Percentiles rank a stretch among this genome's conserved stretches.
phyloP scores from a whole-genome alignment of 306 rosid species.

The Acacia melanoxylon region DNA sequence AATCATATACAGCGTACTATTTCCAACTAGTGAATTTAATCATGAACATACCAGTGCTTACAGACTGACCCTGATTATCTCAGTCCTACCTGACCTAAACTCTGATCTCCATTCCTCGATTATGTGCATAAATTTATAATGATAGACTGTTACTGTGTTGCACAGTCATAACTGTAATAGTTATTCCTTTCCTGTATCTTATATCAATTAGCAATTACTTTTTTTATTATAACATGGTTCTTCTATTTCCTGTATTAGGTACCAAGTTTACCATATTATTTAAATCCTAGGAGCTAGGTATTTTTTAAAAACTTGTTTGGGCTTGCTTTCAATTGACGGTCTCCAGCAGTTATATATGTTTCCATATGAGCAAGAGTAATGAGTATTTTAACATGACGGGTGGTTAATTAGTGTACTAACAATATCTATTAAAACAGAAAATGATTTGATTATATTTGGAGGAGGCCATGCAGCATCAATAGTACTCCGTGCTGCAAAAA shows the following conservation, averaged over 20 bases:
- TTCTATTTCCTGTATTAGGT: not conserved
- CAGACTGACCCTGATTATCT: not conserved
- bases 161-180: not conserved
- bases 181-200: not conserved
- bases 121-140: not conserved
- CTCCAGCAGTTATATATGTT: constrained; percentile 14
- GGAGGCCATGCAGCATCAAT: constrained; percentile 92
- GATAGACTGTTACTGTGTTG: not conserved
- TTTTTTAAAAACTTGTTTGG: not conserved
- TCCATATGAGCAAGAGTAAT: not conserved
- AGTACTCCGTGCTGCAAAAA: constrained; percentile 76
- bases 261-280: not conserved
- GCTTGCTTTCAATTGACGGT: constrained; percentile 17
- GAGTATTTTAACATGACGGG: constrained; percentile 6
- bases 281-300: not conserved
- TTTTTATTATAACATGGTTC: not conserved
- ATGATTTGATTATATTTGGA: constrained; percentile 75
- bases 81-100: not conserved
- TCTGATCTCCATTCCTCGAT: not conserved
- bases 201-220: not conserved
- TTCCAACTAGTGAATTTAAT: not conserved
- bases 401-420: constrained; percentile 21
- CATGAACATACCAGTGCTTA: not conserved
- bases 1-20: not conserved
- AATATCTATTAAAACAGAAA: constrained; percentile 49